Base-by-base conservation (phyloP, 2,329 filamentous ascomycete species). In the Claviceps arundinis region DNA sequence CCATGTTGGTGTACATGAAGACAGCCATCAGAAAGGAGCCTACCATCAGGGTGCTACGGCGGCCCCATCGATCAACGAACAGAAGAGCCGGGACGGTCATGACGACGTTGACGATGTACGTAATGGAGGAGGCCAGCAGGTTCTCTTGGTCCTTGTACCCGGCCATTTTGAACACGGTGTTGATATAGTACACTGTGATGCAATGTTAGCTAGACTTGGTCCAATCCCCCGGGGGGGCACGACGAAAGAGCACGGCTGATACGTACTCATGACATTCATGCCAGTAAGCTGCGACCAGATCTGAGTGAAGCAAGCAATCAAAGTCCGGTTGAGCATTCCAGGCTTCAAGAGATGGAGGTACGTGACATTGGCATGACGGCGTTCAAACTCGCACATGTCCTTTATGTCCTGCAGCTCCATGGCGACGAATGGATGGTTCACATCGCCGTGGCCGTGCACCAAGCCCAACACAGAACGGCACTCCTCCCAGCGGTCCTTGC, bases 71-170 rank as follows among this genome's bases (percentile, higher is more conserved):
- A 59, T 93, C 87, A 59, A 90, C 77, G 70, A 73, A 90, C 52
- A 90, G 67, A 24, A 91, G 74, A 1, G 86, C 86, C 0, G 85
- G 84, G 3, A 90, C 64, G 0, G 87, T 91, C 81, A 88, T 87
- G 50, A 82, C 55, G 1, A 91, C 86, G 64, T 90, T 90, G 71
- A 91, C 87, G 59, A 89, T 74, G 56, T 80, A 80, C 58, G 77
- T 73, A 17, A 81, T 76, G 4, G 73, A 75, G 0, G 76, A 77
- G 1, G 76, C 76, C 47, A 78, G 69, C 9, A 80, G 65, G 40
- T 74, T 75, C 55, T 75, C 66, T 52, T 79, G 75, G 9, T 67
- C 65, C 11, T 48, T 53, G 51, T 70, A 69, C 0, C 68, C 68
- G 0, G 68, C 68, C 67, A 70, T 70, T 24, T 60, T 60, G 52